Conservation (phyloP, 1,284 basidiomycete genomes). For the Fomitopsis betulina region DNA sequence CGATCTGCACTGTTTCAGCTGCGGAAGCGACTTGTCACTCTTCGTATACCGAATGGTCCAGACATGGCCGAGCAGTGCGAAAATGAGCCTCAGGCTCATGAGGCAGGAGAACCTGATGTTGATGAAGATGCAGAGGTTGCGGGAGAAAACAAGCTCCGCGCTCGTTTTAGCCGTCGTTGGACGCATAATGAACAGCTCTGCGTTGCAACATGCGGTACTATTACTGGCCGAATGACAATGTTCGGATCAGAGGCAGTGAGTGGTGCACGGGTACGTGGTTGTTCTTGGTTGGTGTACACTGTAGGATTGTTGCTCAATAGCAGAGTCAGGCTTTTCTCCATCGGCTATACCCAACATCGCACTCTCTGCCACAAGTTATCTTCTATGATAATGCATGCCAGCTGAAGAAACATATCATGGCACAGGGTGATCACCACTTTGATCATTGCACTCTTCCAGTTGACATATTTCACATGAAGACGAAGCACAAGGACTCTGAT, state of each 20-base stretch:
- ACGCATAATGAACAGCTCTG: constrained; percentile 33
- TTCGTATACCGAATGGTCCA: neutral
- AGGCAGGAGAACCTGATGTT: no score
- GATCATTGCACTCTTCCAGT: constrained; percentile 21
- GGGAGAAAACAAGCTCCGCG: constrained; percentile 23
- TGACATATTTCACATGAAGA: constrained; percentile 30
- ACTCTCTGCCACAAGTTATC: constrained; percentile 5
- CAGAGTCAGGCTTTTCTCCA: neutral
- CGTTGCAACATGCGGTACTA: constrained; percentile 28
- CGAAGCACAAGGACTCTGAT: constrained; percentile 29
- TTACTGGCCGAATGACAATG: constrained; percentile 26
- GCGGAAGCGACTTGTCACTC: neutral
- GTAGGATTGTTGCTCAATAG: no score
- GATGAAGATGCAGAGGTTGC: neutral
- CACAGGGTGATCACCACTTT: constrained; percentile 14
- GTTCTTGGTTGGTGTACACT: neutral
- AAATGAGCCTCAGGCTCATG: neutral
- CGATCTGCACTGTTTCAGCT: neutral
- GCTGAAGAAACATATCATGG: constrained; percentile 10
- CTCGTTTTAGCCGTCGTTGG: constrained; percentile 22
- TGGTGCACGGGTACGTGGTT: constrained; percentile 21
- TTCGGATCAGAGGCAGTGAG: constrained; percentile 27
- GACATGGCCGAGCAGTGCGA: neutral
- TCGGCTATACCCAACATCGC: neutral
- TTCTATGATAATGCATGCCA: constrained; percentile 26